Evolutionary conservation across 2,329 filamentous ascomycete species (phyloP), one percentile per base, ranked within the genome.

Genomic region (Pseudopithomyces maydicus): DNA sequence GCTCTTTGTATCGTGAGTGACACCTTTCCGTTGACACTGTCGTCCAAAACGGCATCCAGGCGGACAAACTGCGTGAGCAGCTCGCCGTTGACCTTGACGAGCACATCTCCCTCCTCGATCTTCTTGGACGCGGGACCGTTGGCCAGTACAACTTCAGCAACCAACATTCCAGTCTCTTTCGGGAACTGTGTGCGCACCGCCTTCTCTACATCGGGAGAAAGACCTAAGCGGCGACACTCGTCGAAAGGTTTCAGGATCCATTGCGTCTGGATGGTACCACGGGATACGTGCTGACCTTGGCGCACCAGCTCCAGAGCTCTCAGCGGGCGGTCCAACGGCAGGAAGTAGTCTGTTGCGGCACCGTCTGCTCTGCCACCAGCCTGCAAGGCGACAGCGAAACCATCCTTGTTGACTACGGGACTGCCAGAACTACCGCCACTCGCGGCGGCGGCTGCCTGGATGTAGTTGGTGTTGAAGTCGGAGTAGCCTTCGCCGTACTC

Each of bases 401-500:
- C 95, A 75, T 97, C 91, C 58, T 97, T 90, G 77, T 97, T 96
- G 59, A 99, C 93, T 0, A 99, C 95, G 0, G 95, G 95, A 87
- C 91, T 96, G 61, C 95, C 95, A n/a, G 95, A 99, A 80, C 92
- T 97, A 65, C 95, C 95, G 65, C 95, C 95, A 75, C 93, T 98
- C 2, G 95, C 96, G 4, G 95, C 94, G 3, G 95, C 96, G 14
- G 96, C 96, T 62, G 96, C 95, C 79, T 99, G 95, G 69, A 98
- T 98, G 81, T 99, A 99, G 75, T 96, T 90, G 46, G 87, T 90
- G 72, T 90, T 99, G 85, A 99, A 99, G 74, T 99, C 95, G 76
- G 93, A 95, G 77, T 99, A 99, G 26, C 95, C 95, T 62, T 98
- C 95, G 54, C 94, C 94, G 68, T 99, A 98, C 71, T 99, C 95